phyloP scores from a whole-genome alignment of 139 green algal species.

The Nannochloris sp. region DNA sequence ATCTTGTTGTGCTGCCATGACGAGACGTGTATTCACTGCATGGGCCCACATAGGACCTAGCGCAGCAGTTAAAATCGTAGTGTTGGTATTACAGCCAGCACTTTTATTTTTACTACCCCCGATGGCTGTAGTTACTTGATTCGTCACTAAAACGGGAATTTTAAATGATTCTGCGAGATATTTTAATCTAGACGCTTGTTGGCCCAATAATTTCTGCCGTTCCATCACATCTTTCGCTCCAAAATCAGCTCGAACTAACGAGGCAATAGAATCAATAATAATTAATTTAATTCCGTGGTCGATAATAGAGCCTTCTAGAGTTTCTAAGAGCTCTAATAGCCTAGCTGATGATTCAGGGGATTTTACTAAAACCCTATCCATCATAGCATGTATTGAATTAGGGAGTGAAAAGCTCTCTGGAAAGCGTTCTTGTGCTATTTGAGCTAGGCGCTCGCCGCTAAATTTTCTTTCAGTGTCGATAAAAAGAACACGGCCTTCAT shows the following conservation, averaged over 20 bases:
- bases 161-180: constrained; percentile 59
- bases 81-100: not conserved
- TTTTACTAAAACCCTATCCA: constrained; percentile 42
- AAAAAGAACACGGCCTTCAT: constrained; percentile 42
- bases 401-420: constrained; percentile 19
- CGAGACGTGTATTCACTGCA: constrained; percentile 81
- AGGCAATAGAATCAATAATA: constrained; percentile 74
- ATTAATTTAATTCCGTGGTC: constrained; percentile 50
- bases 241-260: constrained; percentile 45
- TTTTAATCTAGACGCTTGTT: constrained; percentile 65
- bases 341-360: constrained; percentile 7
- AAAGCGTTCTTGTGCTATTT: constrained; percentile 45
- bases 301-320: constrained; percentile 42
- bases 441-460: constrained; percentile 27
- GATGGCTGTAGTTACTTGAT: constrained; percentile 56
- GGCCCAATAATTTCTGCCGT: constrained; percentile 29
- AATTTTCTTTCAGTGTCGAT: constrained; percentile 80
- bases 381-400: constrained; percentile 19
- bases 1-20: constrained; percentile 47
- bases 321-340: not conserved
- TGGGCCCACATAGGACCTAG: constrained; percentile 89
- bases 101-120: not conserved
- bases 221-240: constrained; percentile 9
- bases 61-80: constrained; percentile 56
- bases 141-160: constrained; percentile 70